Base-by-base conservation (phyloP, 2,329 filamentous ascomycete species). In the Xylaria sp. region DNA sequence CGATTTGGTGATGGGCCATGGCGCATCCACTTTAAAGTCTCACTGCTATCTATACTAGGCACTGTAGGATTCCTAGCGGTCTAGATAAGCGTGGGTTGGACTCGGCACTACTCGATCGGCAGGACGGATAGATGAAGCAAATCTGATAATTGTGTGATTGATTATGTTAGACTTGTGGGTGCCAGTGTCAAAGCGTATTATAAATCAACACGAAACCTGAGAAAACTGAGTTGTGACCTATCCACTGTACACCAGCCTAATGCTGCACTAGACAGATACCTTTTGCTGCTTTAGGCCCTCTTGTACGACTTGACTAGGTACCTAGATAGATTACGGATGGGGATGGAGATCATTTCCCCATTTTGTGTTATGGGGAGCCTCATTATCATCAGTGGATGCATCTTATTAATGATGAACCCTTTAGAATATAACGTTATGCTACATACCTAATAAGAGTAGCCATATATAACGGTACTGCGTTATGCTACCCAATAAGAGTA, bases 171-270 rank as follows among this genome's bases (percentile, higher is more conserved):
- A 6, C n/a, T 36, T 20, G 49, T 51, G 49, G 5, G 31, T 33
- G 39, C 50, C 9, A 15, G 25, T 13, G 3, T 13, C 15, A 29
- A 27, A 1, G 2, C 15, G 36, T 39, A 55, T 55, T 55, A 55
- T 42, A 55, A 55, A 55, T 55, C 53, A 55, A 55, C 20, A 7
- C n/a, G n/a, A n/a, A n/a, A n/a, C n/a, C n/a, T n/a, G n/a, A 7
- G 22, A 15, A 13, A 27, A 1, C 5, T 42, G 38, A 42, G 17
- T 42, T 42, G 27, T 47, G 22, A 15, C 11, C 10, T 22, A 27
- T 15, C 36, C 36, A 25, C 44, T 25, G 42, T 20, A 25, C 2
- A 45, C 42, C 13, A 45, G 22, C 5, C 45, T 49, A 27, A 15
- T 7, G 17, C 13, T 20, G n/a, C n/a, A n/a, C n/a, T 45, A 7